These are phyloP conservation scores for Colletotrichum karsti DNA, from an alignment of 2,329 filamentous ascomycete genomes.

Conservation along the genomic window DNA sequence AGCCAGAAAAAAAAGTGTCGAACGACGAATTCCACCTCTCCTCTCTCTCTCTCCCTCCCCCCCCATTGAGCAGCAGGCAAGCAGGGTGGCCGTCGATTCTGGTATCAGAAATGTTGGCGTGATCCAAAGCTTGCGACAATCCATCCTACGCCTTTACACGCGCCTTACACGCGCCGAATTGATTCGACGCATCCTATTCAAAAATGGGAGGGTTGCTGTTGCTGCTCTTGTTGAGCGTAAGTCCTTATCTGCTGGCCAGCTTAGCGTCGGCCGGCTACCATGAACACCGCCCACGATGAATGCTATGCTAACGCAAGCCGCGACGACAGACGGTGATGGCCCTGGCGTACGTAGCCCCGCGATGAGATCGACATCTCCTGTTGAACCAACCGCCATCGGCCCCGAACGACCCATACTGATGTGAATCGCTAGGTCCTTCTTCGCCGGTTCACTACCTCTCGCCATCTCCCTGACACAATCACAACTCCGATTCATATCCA, in stretches of 20 bases:
- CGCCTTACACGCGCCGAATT: not conserved
- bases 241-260: constrained; percentile 29
- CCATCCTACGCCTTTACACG: not conserved
- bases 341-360: constrained; percentile 56
- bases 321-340: constrained; percentile 62
- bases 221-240: constrained; percentile 50
- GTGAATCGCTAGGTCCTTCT: constrained; percentile 75
- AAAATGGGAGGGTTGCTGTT: constrained; percentile 50
- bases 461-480: constrained; percentile 88
- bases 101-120: constrained; percentile 21
- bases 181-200: constrained; percentile 11
- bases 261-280: constrained; percentile 16
- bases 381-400: constrained; percentile 1
- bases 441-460: constrained; percentile 89
- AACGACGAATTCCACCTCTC: too few species aligned
- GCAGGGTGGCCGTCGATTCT: not conserved
- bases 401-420: constrained; percentile 20
- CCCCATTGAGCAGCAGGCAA: not conserved
- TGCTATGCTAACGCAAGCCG: constrained; percentile 10
- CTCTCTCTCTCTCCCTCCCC: not conserved
- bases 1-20: not conserved
- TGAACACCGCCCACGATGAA: not conserved
- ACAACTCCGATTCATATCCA: constrained; percentile 88
- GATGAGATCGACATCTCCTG: constrained; percentile 29
- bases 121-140: constrained; percentile 4